phyloP scores from a whole-genome alignment of 768 basidiomycete species.

The Naganishia randhawae region DNA sequence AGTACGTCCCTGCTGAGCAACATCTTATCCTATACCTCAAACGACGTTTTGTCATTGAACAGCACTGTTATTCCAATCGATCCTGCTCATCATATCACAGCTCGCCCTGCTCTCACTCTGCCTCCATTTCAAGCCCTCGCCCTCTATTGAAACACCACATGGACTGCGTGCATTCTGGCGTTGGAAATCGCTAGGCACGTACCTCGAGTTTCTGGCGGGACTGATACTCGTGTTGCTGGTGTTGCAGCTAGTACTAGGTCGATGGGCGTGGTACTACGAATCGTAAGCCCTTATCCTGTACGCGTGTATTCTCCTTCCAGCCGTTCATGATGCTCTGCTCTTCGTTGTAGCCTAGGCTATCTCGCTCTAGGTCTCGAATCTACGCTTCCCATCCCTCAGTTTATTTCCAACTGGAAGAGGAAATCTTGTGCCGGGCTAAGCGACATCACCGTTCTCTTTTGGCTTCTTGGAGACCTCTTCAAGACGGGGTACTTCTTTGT shows the following conservation, averaged over 20 bases:
- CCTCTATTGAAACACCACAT: neutral
- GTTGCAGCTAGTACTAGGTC: constrained; percentile 41
- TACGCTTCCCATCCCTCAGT: constrained; percentile 49
- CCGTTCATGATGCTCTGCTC: neutral
- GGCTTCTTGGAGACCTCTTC: constrained; percentile 48
- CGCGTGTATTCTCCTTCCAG: neutral
- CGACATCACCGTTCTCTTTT: constrained; percentile 34
- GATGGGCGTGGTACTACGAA: constrained; percentile 43
- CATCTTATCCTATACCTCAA: neutral
- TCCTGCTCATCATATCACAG: constrained; percentile 50
- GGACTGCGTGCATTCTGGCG: constrained; percentile 40
- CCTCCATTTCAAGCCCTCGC: constrained; percentile 41
- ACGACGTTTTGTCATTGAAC: neutral
- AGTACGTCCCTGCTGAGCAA: constrained; percentile 41
- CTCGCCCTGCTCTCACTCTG: constrained; percentile 48
- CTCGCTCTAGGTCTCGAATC: constrained; percentile 38
- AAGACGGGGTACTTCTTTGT: constrained; percentile 50
- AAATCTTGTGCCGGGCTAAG: constrained; percentile 48
- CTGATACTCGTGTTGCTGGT: constrained; percentile 44
- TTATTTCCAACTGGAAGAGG: constrained; percentile 45
- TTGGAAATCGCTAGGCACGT: constrained; percentile 45
- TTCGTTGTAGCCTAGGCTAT: constrained; percentile 3
- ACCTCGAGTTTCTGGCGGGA: constrained; percentile 49
- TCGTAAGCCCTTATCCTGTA: constrained; percentile 3
- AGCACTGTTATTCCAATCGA: constrained; percentile 49